Conservation (phyloP, 148 eudicot genomes). For the Chenopodium quinoa region DNA sequence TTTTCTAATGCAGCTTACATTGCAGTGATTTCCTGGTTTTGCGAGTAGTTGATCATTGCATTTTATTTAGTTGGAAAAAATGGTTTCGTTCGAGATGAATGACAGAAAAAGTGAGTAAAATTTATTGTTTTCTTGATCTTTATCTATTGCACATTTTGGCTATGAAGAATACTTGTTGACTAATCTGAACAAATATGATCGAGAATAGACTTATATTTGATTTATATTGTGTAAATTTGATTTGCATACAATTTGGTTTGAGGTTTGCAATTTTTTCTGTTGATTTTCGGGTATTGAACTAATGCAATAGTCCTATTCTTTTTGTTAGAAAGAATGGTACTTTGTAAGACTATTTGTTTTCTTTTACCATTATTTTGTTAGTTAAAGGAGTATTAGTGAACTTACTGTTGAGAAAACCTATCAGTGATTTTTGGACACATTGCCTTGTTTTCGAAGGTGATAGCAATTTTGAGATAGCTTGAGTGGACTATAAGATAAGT, state of each 20-base stretch:
- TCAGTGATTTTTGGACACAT: neutral
- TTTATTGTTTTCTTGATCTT: constrained; percentile 9
- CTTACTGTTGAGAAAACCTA: neutral
- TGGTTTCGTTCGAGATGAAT: constrained; percentile 70
- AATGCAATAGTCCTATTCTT: neutral
- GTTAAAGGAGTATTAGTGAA: neutral
- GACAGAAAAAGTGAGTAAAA: constrained; percentile 56
- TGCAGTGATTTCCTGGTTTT: constrained; percentile 9
- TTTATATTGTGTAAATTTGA: constrained; percentile 1
- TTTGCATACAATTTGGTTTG: too few relatives aligned
- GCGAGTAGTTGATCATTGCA: constrained; percentile 10
- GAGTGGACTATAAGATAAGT: neutral
- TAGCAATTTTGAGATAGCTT: neutral
- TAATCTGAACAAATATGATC: neutral
- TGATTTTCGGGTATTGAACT: neutral
- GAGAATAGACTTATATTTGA: neutral
- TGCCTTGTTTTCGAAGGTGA: neutral
- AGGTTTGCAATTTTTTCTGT: neutral
- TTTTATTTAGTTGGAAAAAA: constrained; percentile 22
- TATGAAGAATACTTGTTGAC: neutral
- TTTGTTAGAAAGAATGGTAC: neutral
- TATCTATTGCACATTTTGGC: neutral
- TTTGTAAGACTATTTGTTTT: neutral
- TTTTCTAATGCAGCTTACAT: constrained; percentile 15
- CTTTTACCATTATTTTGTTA: neutral